phyloP scores from a whole-genome alignment of 768 basidiomycete species.

The Holtermannia corniformis region DNA sequence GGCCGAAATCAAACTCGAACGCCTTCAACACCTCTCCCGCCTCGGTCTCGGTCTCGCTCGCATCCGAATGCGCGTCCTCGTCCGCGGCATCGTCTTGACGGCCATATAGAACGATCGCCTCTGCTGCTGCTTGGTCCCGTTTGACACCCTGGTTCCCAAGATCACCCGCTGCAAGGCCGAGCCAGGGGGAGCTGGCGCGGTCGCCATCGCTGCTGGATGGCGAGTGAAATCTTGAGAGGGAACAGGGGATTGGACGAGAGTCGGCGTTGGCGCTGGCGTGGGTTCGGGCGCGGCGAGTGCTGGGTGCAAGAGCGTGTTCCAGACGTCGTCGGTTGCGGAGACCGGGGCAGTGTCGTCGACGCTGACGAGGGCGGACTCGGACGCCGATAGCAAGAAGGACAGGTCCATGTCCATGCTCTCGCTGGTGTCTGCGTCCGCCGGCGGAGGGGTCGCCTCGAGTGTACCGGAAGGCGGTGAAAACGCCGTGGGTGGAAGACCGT shows the following conservation, averaged over 20 bases:
- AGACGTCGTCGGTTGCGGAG: not conserved
- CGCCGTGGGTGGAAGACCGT: not conserved
- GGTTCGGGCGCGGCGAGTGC: too few species aligned
- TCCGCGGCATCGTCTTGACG: not conserved
- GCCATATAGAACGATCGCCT: not conserved
- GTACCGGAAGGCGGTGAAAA: not conserved
- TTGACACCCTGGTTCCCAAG: not conserved
- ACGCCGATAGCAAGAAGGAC: not conserved
- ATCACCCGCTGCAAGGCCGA: constrained; percentile 1
- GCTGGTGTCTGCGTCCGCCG: too few species aligned
- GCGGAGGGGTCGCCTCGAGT: not conserved
- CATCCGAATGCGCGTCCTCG: too few species aligned
- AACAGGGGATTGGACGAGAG: not conserved
- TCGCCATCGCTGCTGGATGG: constrained; percentile 41
- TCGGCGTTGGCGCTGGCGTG: not conserved
- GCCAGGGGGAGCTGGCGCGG: constrained; percentile 12
- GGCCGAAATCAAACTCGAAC: not conserved
- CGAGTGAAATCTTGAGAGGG: constrained; percentile 15
- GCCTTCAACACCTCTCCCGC: not conserved
- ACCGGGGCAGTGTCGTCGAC: not conserved
- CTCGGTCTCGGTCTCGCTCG: not conserved
- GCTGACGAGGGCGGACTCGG: not conserved
- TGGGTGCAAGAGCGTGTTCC: not conserved
- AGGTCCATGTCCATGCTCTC: not conserved
- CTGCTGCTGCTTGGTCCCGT: not conserved